Base-by-base conservation (phyloP, 495 filamentous ascomycete species). In the Cryomyces minteri region DNA sequence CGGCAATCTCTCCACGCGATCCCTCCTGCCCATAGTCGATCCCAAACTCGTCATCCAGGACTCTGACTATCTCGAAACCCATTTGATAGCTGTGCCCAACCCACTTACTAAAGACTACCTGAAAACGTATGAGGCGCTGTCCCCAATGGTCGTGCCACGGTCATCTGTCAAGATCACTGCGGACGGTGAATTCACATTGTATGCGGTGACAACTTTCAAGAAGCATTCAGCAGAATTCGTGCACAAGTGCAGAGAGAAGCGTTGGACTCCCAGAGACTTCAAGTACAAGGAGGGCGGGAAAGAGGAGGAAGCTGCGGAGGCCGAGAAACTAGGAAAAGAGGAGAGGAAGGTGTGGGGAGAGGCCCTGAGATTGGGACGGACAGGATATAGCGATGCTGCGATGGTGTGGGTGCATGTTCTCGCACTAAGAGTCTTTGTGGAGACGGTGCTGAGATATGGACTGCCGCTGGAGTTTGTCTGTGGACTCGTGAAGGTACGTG, bases 41-140 rank as follows among this genome's bases (percentile, higher is more conserved):
- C 85, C 88, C 14, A 68, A 67, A 44, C 61, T 79, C 45, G 70
- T 96, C 33, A 74, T 95, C 46, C 82, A 81, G 56, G 74, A 92
- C 57, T 94, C 86, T 39, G 92, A 98, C 65, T 96, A 94, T 66
- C 75, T 98, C 52, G 85, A 94, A 64, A 94, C 88, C 14, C 88
- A 94, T 56, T 76, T 98, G 8, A 67, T 96, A 51, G 90, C 80
- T 30, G 83, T 98, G 4, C 90, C 90, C 2, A 73, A 70, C 12
- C 71, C 72, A 50, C 65, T 77, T 45, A 70, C 76, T 45, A 93
- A 92, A 58, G 86, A 96, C 14, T 98, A 90, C 59, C 65, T 92
- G 36, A 79, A 78, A 58, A 74, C 68, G 49, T 98, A 98, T 64
- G 92, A 96, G 60, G 84, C 85, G 6, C 62, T 96, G 29, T 62